A percentile compares a stretch with the other conserved stretches of the same genome.
phyloP scores from a whole-genome alignment of 2,329 filamentous ascomycete genomes.

The Colletotrichum incanum region DNA sequence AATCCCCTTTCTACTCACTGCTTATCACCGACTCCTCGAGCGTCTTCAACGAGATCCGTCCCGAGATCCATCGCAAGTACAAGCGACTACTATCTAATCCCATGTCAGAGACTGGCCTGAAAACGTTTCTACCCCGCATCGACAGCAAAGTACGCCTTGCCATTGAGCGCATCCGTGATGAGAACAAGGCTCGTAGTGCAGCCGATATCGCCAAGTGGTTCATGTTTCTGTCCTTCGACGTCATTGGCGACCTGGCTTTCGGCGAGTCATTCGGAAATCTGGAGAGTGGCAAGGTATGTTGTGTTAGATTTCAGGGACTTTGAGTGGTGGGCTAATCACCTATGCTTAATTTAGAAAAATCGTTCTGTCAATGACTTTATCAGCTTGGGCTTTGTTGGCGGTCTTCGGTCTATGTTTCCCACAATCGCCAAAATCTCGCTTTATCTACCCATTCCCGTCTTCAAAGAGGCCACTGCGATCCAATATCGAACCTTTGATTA shows the following conservation, averaged over 20 bases:
- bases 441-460: slow-evolving; percentile 35
- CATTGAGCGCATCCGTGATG: slow-evolving; percentile 60
- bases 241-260: slow-evolving; percentile 51
- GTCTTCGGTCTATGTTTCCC: slow-evolving; percentile 35
- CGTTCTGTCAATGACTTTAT: slow-evolving; percentile 37
- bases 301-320: rapidly evolving
- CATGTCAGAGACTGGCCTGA: slow-evolving; percentile 57
- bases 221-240: slow-evolving; percentile 62
- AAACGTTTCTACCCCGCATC: slow-evolving; percentile 56
- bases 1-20: slow-evolving; percentile 28
- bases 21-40: slow-evolving; percentile 41
- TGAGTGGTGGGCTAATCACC: neutral
- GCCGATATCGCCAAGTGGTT: slow-evolving; percentile 69
- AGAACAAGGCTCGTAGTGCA: slow-evolving; percentile 55
- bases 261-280: slow-evolving; percentile 51
- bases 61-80: slow-evolving; percentile 49
- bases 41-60: slow-evolving; percentile 29
- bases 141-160: slow-evolving; percentile 57
- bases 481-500: slow-evolving; percentile 35
- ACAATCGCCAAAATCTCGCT: slow-evolving; percentile 15
- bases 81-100: slow-evolving; percentile 60
- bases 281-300: slow-evolving; percentile 51
- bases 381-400: slow-evolving; percentile 30
- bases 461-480: slow-evolving; percentile 24
- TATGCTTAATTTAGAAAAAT: slow-evolving; percentile 8